phyloP scores from a whole-genome alignment of 2,329 filamentous ascomycete species.

The Alternaria triticimaculans region DNA sequence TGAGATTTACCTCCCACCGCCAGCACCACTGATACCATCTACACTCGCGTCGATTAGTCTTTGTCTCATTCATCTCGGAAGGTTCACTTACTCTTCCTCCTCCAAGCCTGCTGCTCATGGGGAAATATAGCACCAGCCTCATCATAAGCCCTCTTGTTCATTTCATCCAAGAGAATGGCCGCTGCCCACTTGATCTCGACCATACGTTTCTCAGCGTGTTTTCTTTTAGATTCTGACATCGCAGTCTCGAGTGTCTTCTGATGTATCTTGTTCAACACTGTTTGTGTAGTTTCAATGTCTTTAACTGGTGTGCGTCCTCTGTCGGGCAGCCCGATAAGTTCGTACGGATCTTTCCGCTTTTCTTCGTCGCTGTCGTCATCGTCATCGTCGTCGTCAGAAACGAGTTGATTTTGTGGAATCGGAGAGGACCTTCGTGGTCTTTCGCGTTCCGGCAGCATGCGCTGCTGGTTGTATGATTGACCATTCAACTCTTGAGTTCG shows the following conservation, averaged over 20 bases:
- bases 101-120: constrained; percentile 2
- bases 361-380: neutral
- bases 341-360: neutral
- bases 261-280: neutral
- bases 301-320: neutral
- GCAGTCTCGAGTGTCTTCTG: neutral
- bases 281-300: neutral
- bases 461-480: neutral
- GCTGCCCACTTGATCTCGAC: constrained; percentile 5
- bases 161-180: constrained; percentile 1
- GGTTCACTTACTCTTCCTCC: constrained; percentile 2
- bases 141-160: constrained; percentile 9
- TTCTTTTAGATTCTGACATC: neutral
- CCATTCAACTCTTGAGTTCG: neutral
- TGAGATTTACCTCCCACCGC: neutral
- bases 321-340: neutral
- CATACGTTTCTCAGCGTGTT: neutral
- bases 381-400: neutral
- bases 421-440: neutral
- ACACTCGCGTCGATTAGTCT: neutral
- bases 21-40: neutral
- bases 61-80: neutral
- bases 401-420: neutral
- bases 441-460: neutral
- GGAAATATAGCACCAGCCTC: constrained; percentile 1